Conservation (phyloP, 495 filamentous ascomycete genomes). For the Annulohypoxylon stygium region DNA sequence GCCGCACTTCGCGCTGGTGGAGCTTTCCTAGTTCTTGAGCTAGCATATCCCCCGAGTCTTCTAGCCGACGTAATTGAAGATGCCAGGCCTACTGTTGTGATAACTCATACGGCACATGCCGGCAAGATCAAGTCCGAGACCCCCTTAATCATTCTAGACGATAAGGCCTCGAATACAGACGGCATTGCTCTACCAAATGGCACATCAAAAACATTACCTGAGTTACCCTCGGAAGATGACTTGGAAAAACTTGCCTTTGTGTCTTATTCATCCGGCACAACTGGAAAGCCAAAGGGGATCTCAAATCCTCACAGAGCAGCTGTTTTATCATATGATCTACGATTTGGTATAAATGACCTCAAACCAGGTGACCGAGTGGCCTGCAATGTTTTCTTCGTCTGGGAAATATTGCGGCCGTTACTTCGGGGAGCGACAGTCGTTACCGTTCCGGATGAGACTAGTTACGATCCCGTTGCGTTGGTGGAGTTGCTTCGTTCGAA, state of each 20-base stretch:
- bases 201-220: constrained; percentile 53
- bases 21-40: constrained; percentile 77
- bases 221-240: constrained; percentile 68
- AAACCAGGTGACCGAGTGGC: constrained; percentile 74
- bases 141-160: constrained; percentile 69
- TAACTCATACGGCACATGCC: constrained; percentile 68
- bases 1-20: constrained; percentile 75
- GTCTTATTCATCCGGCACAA: constrained; percentile 75
- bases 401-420: constrained; percentile 79
- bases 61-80: constrained; percentile 76
- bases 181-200: constrained; percentile 49
- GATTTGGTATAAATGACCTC: constrained; percentile 72
- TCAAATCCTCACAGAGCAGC: constrained; percentile 75
- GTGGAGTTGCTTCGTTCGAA: constrained; percentile 72
- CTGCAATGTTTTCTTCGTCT: constrained; percentile 81
- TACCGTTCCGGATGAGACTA: constrained; percentile 73
- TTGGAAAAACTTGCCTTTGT: constrained; percentile 75
- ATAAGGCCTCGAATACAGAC: constrained; percentile 50
- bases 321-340: constrained; percentile 73
- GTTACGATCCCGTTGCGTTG: constrained; percentile 75
- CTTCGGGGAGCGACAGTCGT: constrained; percentile 76
- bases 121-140: constrained; percentile 68
- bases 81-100: constrained; percentile 70
- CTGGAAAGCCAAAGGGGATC: constrained; percentile 77
- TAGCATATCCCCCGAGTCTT: constrained; percentile 74